phyloP scores from a whole-genome alignment of 2,329 filamentous ascomycete species.

The Trichoderma cornu-damae region DNA sequence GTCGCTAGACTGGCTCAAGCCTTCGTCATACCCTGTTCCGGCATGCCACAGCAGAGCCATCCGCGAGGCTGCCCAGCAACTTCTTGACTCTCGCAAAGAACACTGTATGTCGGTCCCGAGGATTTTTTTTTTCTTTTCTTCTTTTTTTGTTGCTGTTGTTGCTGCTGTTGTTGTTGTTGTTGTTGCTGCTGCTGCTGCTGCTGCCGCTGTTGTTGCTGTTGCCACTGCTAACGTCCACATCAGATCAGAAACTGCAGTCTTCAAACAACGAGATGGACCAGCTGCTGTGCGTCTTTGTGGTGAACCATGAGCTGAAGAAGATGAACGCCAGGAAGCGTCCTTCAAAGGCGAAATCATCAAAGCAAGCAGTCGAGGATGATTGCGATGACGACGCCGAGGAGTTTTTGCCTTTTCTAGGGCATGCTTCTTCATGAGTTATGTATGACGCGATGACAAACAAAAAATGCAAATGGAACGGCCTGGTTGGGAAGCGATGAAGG shows the following conservation, averaged over 20 bases:
- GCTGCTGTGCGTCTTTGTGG: constrained; percentile 33
- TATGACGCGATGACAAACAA: constrained; percentile 9
- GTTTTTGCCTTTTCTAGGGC: not conserved
- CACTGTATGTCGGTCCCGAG: constrained; percentile 32
- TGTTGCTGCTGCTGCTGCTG: not conserved
- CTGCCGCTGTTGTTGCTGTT: not conserved
- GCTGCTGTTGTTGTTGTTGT: not conserved
- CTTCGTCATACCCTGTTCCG: constrained; percentile 25
- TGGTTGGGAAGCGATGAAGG: constrained; percentile 5
- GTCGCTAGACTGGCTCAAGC: constrained; percentile 36
- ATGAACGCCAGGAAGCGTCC: constrained; percentile 33
- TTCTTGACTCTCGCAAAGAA: constrained; percentile 33
- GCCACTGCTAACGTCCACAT: not conserved
- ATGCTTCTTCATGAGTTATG: constrained; percentile 16
- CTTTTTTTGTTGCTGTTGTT: not conserved
- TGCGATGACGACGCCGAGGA: constrained; percentile 28
- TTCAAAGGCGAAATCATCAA: constrained; percentile 26
- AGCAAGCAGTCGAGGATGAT: constrained; percentile 23
- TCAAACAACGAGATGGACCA: constrained; percentile 32
- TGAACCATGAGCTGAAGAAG: constrained; percentile 39
- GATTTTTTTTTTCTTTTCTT: too few species aligned
- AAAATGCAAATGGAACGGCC: not conserved
- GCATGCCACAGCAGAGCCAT: constrained; percentile 29
- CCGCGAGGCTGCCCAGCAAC: constrained; percentile 27
- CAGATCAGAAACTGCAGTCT: constrained; percentile 32